Percentiles rank a stretch among this genome's conserved stretches.
These are phyloP conservation scores for Pseudogymnoascus sp. DNA, from an alignment of 2,329 filamentous ascomycete species.

Conservation along the genomic window DNA sequence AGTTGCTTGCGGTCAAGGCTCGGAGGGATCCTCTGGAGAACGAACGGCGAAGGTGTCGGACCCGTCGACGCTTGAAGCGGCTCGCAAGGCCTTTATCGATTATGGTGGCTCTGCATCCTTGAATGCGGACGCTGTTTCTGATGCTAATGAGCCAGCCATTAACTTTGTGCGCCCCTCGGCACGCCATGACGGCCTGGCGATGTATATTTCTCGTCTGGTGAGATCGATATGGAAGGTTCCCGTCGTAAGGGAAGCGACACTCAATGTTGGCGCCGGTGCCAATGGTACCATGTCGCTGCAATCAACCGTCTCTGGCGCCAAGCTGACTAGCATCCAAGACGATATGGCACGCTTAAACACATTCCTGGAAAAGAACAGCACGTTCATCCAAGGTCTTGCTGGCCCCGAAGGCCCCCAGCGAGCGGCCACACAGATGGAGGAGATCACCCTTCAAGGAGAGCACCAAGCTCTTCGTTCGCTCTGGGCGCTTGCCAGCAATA, in stretches of 20 bases:
- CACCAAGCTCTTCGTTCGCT: conserved; percentile 86
- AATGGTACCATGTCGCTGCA: conserved; percentile 54
- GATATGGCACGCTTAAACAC: conserved; percentile 68
- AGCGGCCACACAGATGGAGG: conserved; percentile 75
- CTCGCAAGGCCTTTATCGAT: conserved; percentile 81
- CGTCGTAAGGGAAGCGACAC: conserved; percentile 48
- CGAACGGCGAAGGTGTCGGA: conserved; percentile 66
- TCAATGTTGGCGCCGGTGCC: conserved; percentile 26
- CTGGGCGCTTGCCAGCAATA: conserved; percentile 75
- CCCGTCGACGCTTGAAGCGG: conserved; percentile 75
- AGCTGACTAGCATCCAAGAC: conserved; percentile 69
- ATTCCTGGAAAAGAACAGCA: conserved; percentile 81
- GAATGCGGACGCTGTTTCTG: conserved; percentile 62
- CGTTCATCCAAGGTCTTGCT: conserved; percentile 87
- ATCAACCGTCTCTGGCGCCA: conserved; percentile 57
- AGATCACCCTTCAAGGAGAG: conserved; percentile 85
- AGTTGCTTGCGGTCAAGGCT: conserved; percentile 88
- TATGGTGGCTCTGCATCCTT: conserved; percentile 81
- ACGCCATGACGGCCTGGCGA: conserved; percentile 75
- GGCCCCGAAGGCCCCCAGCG: conserved; percentile 78
- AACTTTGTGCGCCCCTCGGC: conserved; percentile 84
- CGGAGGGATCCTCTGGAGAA: conserved; percentile 62
- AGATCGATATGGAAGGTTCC: conserved; percentile 78
- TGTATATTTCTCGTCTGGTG: conserved; percentile 83
- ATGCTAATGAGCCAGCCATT: conserved; percentile 54